Percentiles rank a stretch among this genome's conserved stretches.
Evolutionary conservation across 257 asterid species (phyloP).

Genomic region (Solanum sitiens): DNA sequence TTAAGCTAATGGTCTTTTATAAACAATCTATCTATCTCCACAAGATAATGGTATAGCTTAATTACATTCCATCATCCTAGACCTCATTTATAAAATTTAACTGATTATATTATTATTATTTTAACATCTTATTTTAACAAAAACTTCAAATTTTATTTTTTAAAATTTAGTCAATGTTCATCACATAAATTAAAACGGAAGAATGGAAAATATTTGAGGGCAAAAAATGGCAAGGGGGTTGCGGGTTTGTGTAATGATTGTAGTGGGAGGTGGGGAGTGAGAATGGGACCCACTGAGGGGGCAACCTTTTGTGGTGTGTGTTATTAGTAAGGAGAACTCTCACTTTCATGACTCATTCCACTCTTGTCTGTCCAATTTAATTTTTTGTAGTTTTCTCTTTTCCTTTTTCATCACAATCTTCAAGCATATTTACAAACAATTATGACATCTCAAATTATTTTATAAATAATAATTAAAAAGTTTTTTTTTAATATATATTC

Average conservation of each 20-base stretch:
- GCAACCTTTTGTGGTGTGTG: conserved; percentile 18
- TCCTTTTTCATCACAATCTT: neutral
- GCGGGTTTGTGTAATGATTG: conserved; percentile 1
- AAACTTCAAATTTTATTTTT: too few species aligned
- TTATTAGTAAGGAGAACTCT: conserved; percentile 5
- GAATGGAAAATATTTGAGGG: neutral
- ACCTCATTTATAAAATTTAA: too few species aligned
- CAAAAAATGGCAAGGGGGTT: neutral
- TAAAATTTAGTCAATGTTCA: too few species aligned
- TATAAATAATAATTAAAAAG: neutral
- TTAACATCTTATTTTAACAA: neutral
- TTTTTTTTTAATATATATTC: neutral
- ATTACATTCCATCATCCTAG: too few species aligned
- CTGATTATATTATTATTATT: too few species aligned
- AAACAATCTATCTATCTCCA: neutral
- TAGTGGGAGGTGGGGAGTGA: neutral
- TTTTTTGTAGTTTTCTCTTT: neutral
- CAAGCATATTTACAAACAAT: neutral
- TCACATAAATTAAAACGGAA: neutral
- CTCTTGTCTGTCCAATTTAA: neutral
- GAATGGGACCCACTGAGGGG: conserved; percentile 4
- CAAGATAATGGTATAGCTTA: too few species aligned
- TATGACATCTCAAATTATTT: neutral
- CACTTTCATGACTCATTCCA: conserved; percentile 10
- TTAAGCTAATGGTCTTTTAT: too few species aligned